Evolutionary conservation across 2,329 filamentous ascomycete genomes (phyloP), one percentile per base, ranked within the genome.

Genomic region (Penicillium sp.): DNA sequence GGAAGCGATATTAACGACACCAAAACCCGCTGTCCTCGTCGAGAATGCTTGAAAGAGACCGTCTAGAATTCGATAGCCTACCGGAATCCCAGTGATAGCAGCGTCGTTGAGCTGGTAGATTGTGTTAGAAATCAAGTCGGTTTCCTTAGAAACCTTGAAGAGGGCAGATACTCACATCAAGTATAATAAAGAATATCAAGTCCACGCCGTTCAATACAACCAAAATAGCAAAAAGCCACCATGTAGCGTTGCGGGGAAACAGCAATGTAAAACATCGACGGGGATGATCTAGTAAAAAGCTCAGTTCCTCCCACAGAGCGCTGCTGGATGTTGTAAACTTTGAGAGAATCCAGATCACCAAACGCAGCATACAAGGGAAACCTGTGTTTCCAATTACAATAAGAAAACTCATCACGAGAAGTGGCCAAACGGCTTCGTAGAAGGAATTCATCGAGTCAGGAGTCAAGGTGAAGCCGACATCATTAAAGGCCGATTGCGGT

Each of bases 361-460:
- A 89, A 7, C 94, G 88, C 23, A 97, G 82, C 88, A 97, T 92
- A 66, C 94, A 90, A 0, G 93, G 94, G 64, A 97, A 97, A 0
- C 89, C 94, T 0, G 93, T 97, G 67, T 97, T 97, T 56, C 93
- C 93, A 59, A 96, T 91, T 60, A 97, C 85, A 68, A 97, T 94
- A 43, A 97, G 81, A 64, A 96, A 96, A 6, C 85, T 85, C 74
- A 91, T 84, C 45, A 94, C 69, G 21, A 97, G 77, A 47, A 97
- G 78, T 0, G 88, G 85, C 64, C 90, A 88, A 6, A 88, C 78
- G 0, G 91, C 90, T 8, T 78, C 82, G 64, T 90, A 86, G 71
- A 97, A 97, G 0, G 90, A 93, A 43, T 85, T 82, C 91, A 99
- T 97, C 63, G 91, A 97, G 74, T 97, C 90, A 0, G 92, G 88